Conservation (phyloP, 441 rosid genomes). For the Theobroma grandiflorum region DNA sequence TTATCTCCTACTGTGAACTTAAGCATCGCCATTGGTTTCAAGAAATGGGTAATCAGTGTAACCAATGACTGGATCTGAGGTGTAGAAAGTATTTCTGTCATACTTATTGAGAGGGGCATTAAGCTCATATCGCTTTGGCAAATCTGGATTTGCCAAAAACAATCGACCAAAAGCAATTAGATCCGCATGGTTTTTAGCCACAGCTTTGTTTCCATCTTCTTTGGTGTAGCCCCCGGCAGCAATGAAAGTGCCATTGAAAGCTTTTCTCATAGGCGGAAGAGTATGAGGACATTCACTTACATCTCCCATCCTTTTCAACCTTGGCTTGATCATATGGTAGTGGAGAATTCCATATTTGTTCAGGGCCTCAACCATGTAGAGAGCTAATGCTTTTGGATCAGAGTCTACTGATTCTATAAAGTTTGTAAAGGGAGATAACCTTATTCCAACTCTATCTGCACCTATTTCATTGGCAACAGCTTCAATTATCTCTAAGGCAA, state of each 20-base stretch:
- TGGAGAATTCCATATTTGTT: constrained; percentile 36
- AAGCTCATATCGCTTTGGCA: constrained; percentile 47
- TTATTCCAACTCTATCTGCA: constrained; percentile 37
- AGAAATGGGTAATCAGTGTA: constrained; percentile 52
- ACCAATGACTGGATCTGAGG: constrained; percentile 50
- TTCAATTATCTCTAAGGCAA: constrained; percentile 39
- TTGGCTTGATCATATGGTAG: constrained; percentile 39
- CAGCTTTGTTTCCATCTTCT: constrained; percentile 42
- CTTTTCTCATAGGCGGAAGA: constrained; percentile 49
- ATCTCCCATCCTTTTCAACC: constrained; percentile 6
- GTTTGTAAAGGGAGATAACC: not conserved
- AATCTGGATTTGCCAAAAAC: constrained; percentile 52
- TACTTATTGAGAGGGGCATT: constrained; percentile 46
- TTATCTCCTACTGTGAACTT: no score
- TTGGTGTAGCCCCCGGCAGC: constrained; percentile 42
- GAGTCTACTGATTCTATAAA: not conserved
- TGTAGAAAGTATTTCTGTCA: constrained; percentile 42
- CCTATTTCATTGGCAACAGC: constrained; percentile 37
- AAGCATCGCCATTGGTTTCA: no score
- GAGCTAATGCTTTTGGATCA: constrained; percentile 35
- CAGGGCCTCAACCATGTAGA: constrained; percentile 33
- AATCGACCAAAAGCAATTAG: constrained; percentile 45
- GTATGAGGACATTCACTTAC: constrained; percentile 28
- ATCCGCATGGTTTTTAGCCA: constrained; percentile 40
- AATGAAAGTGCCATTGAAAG: constrained; percentile 53